phyloP scores from a whole-genome alignment of 2,329 filamentous ascomycete species.

The Cladosporium sp. region DNA sequence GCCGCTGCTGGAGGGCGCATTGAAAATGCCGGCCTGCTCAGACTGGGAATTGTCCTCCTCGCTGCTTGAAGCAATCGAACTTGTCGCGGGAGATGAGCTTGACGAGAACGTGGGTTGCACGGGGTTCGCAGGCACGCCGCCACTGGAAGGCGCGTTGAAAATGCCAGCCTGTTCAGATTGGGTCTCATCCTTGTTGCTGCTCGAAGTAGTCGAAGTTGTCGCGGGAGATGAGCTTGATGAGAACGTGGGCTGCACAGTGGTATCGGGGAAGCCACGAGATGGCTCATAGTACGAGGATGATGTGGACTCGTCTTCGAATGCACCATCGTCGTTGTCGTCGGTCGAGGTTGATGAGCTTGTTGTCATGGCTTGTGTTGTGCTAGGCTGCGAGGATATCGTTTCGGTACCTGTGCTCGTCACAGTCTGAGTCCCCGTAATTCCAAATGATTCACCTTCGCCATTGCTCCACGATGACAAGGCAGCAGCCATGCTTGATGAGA shows the following conservation, averaged over 20 bases:
- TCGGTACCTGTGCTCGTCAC: conserved; percentile 19
- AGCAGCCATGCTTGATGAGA: neutral
- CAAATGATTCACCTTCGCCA: neutral
- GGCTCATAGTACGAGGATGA: neutral
- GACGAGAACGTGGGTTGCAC: neutral
- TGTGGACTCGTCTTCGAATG: neutral
- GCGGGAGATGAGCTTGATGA: neutral
- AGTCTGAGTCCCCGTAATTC: neutral
- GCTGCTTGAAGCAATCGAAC: neutral
- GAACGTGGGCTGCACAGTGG: neutral
- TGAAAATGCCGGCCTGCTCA: neutral
- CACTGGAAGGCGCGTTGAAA: neutral
- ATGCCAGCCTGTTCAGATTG: neutral
- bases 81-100: no score
- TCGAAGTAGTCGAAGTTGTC: conserved; percentile 1
- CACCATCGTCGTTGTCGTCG: neutral
- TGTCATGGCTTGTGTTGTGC: conserved; percentile 1
- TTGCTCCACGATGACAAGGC: neutral
- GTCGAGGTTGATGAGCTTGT: conserved; percentile 16
- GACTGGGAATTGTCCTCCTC: neutral
- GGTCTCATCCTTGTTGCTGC: neutral
- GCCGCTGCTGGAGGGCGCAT: neutral
- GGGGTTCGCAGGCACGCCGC: neutral
- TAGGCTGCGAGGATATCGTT: conserved; percentile 9
- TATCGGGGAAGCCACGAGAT: neutral